phyloP scores from a whole-genome alignment of 108 stramenopile species.

The Schizochytrium sp. region DNA sequence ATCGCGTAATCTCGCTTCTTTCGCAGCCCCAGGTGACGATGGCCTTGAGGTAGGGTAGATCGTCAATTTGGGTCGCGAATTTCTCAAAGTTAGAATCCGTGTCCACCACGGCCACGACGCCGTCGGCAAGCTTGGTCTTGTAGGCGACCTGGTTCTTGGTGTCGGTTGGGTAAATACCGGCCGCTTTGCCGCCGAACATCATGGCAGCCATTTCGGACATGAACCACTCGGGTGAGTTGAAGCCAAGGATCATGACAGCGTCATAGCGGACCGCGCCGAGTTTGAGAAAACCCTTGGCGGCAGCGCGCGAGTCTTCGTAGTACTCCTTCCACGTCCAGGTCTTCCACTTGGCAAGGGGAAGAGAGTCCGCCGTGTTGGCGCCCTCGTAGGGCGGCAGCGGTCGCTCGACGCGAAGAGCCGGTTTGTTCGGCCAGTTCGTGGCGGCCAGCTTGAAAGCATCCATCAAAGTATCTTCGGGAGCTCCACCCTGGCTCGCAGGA shows the following conservation, averaged over 20 bases:
- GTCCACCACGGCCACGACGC: conserved; percentile 33
- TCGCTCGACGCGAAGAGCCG: not conserved
- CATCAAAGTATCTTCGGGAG: not conserved
- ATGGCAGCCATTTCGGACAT: not conserved
- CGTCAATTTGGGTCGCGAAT: conserved; percentile 32
- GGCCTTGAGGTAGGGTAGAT: conserved; percentile 52
- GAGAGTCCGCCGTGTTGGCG: not conserved
- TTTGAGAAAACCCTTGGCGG: conserved; percentile 56
- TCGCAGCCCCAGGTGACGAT: conserved; percentile 52
- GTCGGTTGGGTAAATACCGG: not conserved
- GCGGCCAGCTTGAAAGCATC: not conserved
- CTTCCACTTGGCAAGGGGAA: conserved; percentile 23
- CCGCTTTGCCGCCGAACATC: not conserved
- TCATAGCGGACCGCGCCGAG: conserved; percentile 55
- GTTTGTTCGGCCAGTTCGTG: not conserved
- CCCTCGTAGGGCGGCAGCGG: not conserved
- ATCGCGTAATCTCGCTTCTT: not conserved
- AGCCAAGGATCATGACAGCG: conserved; percentile 5
- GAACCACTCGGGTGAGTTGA: conserved; percentile 18
- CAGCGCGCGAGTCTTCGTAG: conserved; percentile 27
- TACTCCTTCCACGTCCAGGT: conserved; percentile 48
- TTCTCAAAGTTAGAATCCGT: conserved; percentile 49
- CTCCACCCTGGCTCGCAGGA: not conserved
- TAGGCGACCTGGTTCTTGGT: not conserved
- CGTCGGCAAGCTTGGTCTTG: not conserved